Base-by-base conservation (phyloP, 768 basidiomycete species). In the Tephrocybe sp. region DNA sequence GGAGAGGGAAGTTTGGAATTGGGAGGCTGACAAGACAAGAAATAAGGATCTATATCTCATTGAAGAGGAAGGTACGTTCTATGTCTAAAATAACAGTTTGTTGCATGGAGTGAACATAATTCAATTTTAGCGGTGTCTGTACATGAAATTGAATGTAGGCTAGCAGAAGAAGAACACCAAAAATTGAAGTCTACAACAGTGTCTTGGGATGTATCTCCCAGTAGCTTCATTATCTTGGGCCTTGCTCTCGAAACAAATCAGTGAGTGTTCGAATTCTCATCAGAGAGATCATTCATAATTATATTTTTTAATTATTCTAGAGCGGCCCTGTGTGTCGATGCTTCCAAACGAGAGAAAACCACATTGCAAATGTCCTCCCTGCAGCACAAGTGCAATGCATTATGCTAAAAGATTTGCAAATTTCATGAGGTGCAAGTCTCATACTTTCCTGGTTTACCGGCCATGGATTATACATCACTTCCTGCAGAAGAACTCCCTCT, bases 391-490 rank as follows among this genome's bases (percentile, higher is more conserved):
- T 36, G 38, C 12, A 49, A 30, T 6, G 7, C 39, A 11, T 40
- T 56, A 11, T 52, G 33, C 13, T 48, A 31, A 3, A 26, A 43
- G 9, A 33, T 57, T 16, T 39, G 23, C 17, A 53, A 50, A 44
- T 56, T 53, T 32, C 26, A 49, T 1, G 35, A 39, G 10, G 40
- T 56, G 12, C 59, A 60, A 39, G 38, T 38, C 1, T 8, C 41
- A 17, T 57, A 53, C 52, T 53, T 58, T 48, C n/a, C n/a, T n/a
- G n/a, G n/a, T n/a, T n/a, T n/a, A n/a, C 57, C 59, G 6, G 22
- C 10, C 17, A 38, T 48, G 1, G 30, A 41, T 33, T 6, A 35
- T 14, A n/a, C n/a, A n/a, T 16, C 23, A 4, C 6, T 31, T 4
- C 16, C n/a, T 22, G 9, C 26, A 14, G 23, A 42, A 16, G 36